Evolutionary conservation across 345 rosid species (phyloP).

Genomic region (Heritiera littoralis): DNA sequence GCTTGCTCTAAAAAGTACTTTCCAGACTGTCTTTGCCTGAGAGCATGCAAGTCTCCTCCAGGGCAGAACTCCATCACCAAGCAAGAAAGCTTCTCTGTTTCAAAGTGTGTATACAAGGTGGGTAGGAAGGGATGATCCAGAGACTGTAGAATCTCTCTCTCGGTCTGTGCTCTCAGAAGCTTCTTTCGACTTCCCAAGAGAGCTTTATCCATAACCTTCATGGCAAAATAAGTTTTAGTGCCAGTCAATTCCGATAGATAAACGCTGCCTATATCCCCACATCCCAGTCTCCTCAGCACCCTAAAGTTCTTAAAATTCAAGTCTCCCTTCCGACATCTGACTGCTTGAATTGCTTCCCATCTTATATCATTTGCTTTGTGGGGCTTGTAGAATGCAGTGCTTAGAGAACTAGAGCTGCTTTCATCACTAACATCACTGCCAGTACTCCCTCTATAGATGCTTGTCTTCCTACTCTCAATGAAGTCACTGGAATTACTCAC

Average conservation of each 20-base stretch:
- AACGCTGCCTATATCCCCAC: conserved; percentile 89
- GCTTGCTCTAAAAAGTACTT: conserved; percentile 88
- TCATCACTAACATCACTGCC: conserved; percentile 90
- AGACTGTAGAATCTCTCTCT: conserved; percentile 80
- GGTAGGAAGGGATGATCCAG: conserved; percentile 95
- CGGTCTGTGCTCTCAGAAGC: conserved; percentile 87
- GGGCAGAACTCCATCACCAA: conserved; percentile 98
- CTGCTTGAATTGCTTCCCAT: conserved; percentile 89
- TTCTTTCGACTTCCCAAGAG: conserved; percentile 76
- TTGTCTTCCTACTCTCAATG: conserved; percentile 63
- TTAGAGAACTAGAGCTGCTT: conserved; percentile 79
- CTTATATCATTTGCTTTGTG: conserved; percentile 81
- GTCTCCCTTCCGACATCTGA: conserved; percentile 45
- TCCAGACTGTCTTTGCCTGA: conserved; percentile 82
- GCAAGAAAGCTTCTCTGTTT: conserved; percentile 76
- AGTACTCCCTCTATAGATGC: conserved; percentile 73
- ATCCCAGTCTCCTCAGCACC: conserved; percentile 58
- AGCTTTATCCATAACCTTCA: conserved; percentile 83
- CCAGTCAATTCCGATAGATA: conserved; percentile 80
- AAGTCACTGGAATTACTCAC: conserved; percentile 42
- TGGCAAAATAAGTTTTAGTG: conserved; percentile 66
- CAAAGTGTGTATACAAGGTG: conserved; percentile 79
- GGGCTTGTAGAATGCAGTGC: conserved; percentile 67
- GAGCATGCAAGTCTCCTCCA: conserved; percentile 88
- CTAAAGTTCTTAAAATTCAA: conserved; percentile 66